Conservation (phyloP, 139 green algal genomes). For the Chlamydomonas sp. region DNA sequence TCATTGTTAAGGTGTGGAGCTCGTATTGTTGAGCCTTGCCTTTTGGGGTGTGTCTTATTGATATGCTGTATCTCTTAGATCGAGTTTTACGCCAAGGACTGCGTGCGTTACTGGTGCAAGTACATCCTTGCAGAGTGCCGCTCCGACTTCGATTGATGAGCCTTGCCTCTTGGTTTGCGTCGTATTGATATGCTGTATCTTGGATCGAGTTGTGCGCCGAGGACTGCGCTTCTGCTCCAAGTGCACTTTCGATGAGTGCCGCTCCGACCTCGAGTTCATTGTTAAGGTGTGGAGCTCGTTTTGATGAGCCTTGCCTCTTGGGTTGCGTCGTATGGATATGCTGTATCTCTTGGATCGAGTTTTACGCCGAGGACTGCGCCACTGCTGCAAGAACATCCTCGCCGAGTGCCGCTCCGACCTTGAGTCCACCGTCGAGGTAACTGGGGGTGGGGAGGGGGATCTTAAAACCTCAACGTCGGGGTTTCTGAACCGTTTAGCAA, state of each 20-base stretch:
- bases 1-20: constrained; percentile 28
- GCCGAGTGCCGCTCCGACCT: constrained; percentile 52
- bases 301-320: neutral
- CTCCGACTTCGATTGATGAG: too few species aligned
- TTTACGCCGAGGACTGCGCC: constrained; percentile 82
- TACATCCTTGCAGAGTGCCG: too few species aligned
- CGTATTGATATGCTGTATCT: too few species aligned
- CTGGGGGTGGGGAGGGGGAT: too few species aligned
- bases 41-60: constrained; percentile 32
- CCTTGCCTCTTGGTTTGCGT: too few species aligned
- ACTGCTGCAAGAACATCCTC: constrained; percentile 68
- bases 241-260: constrained; percentile 59
- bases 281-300: neutral
- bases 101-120: constrained; percentile 74
- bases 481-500: too few species aligned
- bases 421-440: constrained; percentile 35
- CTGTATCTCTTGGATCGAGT: too few species aligned
- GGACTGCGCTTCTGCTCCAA: constrained; percentile 78
- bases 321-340: constrained; percentile 69
- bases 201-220: too few species aligned
- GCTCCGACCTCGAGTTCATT: constrained; percentile 75
- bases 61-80: constrained; percentile 92
- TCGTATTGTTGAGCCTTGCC: neutral
- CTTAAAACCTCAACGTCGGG: too few species aligned
- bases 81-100: constrained; percentile 85